Evolutionary conservation across 2,329 filamentous ascomycete genomes (phyloP).

Genomic region (Colletotrichum magnum): DNA sequence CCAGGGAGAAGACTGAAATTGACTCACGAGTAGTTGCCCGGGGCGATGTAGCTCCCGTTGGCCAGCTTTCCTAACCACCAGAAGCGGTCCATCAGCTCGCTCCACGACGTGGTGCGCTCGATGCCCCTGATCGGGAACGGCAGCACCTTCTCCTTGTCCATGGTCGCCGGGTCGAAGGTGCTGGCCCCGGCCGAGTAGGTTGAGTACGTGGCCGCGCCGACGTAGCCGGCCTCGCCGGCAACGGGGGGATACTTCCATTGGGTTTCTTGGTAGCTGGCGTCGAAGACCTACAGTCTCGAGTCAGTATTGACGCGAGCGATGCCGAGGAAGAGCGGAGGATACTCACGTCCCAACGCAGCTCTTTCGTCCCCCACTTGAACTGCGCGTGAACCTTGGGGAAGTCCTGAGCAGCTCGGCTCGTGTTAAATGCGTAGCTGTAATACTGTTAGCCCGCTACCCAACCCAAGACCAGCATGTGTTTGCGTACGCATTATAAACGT

Average conservation of each 20-base stretch:
- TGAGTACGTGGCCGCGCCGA: slow-evolving; percentile 47
- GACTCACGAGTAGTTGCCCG: slow-evolving; percentile 44
- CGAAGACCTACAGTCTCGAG: slow-evolving; percentile 42
- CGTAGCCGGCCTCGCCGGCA: slow-evolving; percentile 46
- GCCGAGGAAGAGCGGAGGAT: rapidly evolving
- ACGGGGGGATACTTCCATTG: slow-evolving; percentile 48
- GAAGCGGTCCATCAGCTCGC: slow-evolving; percentile 37
- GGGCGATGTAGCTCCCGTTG: slow-evolving; percentile 46
- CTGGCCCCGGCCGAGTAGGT: slow-evolving; percentile 30
- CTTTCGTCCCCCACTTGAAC: slow-evolving; percentile 39
- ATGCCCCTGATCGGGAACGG: slow-evolving; percentile 43
- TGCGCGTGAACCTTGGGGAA: slow-evolving; percentile 40
- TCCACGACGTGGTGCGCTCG: slow-evolving; percentile 40
- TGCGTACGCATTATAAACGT: slow-evolving; percentile 21
- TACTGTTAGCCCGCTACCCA: background rate
- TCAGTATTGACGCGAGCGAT: background rate
- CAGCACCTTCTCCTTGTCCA: slow-evolving; percentile 45
- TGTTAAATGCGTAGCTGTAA: slow-evolving; percentile 35
- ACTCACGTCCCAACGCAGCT: slow-evolving; percentile 42
- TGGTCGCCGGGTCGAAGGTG: slow-evolving; percentile 42
- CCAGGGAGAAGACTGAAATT: too few relatives aligned
- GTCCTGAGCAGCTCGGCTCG: slow-evolving; percentile 39
- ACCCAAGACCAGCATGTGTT: background rate
- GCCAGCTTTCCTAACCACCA: slow-evolving; percentile 49
- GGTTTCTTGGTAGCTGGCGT: slow-evolving; percentile 44